phyloP scores from a whole-genome alignment of 2,329 filamentous ascomycete species.

The Verticillium nubilum region DNA sequence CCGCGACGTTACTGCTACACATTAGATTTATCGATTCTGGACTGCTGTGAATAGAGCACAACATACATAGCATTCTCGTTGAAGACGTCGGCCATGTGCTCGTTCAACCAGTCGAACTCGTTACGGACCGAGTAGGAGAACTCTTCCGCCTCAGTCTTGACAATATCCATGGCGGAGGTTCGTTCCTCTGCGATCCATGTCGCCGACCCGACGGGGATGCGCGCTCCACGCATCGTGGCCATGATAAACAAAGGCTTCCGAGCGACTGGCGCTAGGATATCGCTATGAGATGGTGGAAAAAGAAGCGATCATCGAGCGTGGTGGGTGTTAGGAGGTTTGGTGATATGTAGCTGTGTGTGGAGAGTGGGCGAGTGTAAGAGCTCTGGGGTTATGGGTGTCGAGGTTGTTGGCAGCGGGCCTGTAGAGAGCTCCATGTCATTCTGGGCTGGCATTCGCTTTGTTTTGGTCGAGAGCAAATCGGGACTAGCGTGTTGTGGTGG shows the following conservation, averaged over 20 bases:
- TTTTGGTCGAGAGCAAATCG: conserved; percentile 31
- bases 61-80: conserved; percentile 79
- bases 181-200: conserved; percentile 86
- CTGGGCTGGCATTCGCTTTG: conserved; percentile 14
- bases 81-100: conserved; percentile 96
- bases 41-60: conserved; percentile 40
- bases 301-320: background rate
- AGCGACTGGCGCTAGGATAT: conserved; percentile 8
- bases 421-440: background rate
- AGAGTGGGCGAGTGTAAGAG: conserved; percentile 8
- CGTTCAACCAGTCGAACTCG: conserved; percentile 96
- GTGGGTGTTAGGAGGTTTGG: conserved; percentile 7
- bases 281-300: conserved; percentile 5
- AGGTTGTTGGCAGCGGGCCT: conserved; percentile 3
- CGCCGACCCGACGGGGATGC: conserved; percentile 69
- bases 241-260: conserved; percentile 9
- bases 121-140: conserved; percentile 88
- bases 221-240: conserved; percentile 47
- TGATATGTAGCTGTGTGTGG: conserved; percentile 8
- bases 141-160: conserved; percentile 81
- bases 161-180: conserved; percentile 68
- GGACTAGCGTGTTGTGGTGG: conserved; percentile 23
- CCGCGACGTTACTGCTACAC: conserved; percentile 71
- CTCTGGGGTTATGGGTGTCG: conserved; percentile 1
- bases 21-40: background rate